Conservation (phyloP, 495 filamentous ascomycete genomes). For the Xylaria cubensis region DNA sequence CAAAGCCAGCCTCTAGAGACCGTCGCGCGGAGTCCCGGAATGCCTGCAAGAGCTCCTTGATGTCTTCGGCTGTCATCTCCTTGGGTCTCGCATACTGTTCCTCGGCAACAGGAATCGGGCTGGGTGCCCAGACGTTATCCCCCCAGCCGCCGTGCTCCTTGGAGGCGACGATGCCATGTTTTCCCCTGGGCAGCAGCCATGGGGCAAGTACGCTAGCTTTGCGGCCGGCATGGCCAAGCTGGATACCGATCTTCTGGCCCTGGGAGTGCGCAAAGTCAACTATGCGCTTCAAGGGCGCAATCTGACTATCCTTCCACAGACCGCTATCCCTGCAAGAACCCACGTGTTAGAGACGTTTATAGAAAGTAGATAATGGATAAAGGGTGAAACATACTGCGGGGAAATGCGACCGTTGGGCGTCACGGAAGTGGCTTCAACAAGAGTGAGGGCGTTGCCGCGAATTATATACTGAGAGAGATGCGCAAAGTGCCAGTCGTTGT, state of each 20-base stretch:
- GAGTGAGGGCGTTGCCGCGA: slow-evolving; percentile 68
- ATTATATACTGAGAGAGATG: slow-evolving; percentile 68
- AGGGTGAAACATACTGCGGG: slow-evolving; percentile 42
- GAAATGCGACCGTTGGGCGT: slow-evolving; percentile 73
- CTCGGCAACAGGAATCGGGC: slow-evolving; percentile 56
- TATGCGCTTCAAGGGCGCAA: slow-evolving; percentile 65
- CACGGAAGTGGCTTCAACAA: slow-evolving; percentile 74
- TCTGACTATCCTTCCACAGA: slow-evolving; percentile 74
- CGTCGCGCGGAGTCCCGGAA: slow-evolving; percentile 67
- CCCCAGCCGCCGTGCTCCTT: slow-evolving; percentile 69
- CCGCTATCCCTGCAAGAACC: slow-evolving; percentile 57
- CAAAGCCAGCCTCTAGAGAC: slow-evolving; percentile 71
- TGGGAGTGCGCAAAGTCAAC: slow-evolving; percentile 69
- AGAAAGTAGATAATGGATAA: too few relatives aligned
- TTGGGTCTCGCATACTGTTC: slow-evolving; percentile 53
- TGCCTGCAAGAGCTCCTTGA: slow-evolving; percentile 65
- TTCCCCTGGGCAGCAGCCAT: slow-evolving; percentile 54
- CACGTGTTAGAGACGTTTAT: not conserved
- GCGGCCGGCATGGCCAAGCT: slow-evolving; percentile 76
- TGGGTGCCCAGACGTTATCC: slow-evolving; percentile 61
- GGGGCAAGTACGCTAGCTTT: slow-evolving; percentile 71
- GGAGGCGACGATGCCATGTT: slow-evolving; percentile 48
- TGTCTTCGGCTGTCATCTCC: slow-evolving; percentile 66
- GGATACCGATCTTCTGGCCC: slow-evolving; percentile 71
- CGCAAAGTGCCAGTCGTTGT: slow-evolving; percentile 73